Percentiles rank a stretch among this genome's conserved stretches.
Conservation (phyloP, 805 yeast genomes). For the Blastobotrys muscicola region DNA sequence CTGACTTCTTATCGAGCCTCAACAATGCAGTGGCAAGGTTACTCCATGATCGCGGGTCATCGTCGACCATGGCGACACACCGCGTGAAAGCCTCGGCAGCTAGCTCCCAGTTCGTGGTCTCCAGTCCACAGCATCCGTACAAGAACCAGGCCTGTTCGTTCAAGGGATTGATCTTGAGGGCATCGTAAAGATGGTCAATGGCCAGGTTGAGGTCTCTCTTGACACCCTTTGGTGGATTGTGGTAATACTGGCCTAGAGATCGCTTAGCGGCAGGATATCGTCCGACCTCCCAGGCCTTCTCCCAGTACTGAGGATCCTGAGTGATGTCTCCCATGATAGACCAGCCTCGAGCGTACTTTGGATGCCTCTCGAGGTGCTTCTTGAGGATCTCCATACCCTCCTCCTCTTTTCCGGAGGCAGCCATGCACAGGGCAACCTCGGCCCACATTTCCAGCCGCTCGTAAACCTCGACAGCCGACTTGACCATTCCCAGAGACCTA, state of each 20-base stretch:
- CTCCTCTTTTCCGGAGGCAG: constrained; percentile 66
- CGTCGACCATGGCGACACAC: constrained; percentile 77
- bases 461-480: constrained; percentile 83
- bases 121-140: constrained; percentile 86
- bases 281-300: constrained; percentile 78
- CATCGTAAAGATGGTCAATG: constrained; percentile 61
- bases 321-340: constrained; percentile 80
- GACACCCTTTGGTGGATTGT: constrained; percentile 50
- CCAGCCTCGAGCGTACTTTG: constrained; percentile 74
- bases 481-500: constrained; percentile 73
- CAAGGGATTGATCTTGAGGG: constrained; percentile 63
- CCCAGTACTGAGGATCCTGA: constrained; percentile 70
- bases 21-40: constrained; percentile 77
- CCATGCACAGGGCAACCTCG: constrained; percentile 86
- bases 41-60: constrained; percentile 80
- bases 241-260: constrained; percentile 65
- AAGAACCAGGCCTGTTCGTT: constrained; percentile 80
- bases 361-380: constrained; percentile 43
- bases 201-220: constrained; percentile 49
- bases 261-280: constrained; percentile 78
- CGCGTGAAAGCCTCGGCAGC: constrained; percentile 91
- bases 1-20: constrained; percentile 51
- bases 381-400: constrained; percentile 55
- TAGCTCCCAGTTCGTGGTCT: constrained; percentile 53
- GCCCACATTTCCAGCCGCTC: constrained; percentile 64